A percentile compares a stretch with the other conserved stretches of the same genome.
These are phyloP conservation scores for Chrysanthemum seticuspe DNA, from an alignment of 129 eudicot species.

Conservation along the genomic window DNA sequence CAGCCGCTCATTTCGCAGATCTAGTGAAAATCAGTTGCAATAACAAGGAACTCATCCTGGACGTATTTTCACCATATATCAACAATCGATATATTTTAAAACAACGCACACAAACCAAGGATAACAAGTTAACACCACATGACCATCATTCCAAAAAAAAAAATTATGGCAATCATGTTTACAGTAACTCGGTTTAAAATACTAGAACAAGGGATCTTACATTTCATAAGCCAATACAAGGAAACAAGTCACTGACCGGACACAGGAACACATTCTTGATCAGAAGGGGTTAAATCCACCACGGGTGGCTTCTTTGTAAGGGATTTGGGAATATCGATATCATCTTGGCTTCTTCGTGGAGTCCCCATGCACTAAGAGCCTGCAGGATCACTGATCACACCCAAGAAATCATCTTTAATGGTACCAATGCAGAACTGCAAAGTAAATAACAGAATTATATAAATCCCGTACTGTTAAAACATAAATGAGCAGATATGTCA, in stretches of 20 bases:
- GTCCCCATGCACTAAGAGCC: slow-evolving; percentile 39
- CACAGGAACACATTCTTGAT: slow-evolving; percentile 55
- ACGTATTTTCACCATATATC: no score
- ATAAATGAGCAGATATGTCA: no score
- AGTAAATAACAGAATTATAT: slow-evolving; percentile 7
- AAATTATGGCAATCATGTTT: slow-evolving; percentile 6
- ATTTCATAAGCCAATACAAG: slow-evolving; percentile 2
- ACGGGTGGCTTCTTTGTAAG: slow-evolving; percentile 26
- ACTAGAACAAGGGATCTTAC: neutral
- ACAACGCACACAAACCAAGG: neutral
- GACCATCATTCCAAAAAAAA: neutral
- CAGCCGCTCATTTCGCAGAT: no score
- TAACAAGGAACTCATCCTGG: no score
- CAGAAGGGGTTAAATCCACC: slow-evolving; percentile 39
- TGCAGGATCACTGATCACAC: slow-evolving; percentile 75
- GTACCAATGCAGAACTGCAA: slow-evolving; percentile 94
- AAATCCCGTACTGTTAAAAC: neutral
- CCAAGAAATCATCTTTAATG: slow-evolving; percentile 82
- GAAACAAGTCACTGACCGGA: slow-evolving; percentile 43
- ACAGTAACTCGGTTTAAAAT: neutral
- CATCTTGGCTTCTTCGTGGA: no score
- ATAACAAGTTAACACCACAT: slow-evolving; percentile 5
- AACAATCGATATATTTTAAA: no score
- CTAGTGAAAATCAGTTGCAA: no score
- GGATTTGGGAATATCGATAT: slow-evolving; percentile 1